Conservation (phyloP, 2,329 filamentous ascomycete genomes). For the Aspergillus puulaauensis region DNA sequence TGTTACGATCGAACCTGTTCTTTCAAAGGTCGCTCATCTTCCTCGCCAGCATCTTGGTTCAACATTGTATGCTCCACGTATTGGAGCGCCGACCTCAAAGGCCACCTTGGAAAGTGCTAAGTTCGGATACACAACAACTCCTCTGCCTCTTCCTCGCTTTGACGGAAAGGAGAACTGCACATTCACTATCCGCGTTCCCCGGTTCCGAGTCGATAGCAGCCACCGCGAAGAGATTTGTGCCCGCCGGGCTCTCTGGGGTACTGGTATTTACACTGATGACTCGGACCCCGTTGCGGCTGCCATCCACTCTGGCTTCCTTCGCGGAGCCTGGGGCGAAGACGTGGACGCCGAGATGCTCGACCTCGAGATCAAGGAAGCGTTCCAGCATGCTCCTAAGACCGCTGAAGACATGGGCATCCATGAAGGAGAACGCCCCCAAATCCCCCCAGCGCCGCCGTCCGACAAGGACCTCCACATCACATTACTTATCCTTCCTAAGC, state of each 20-base stretch:
- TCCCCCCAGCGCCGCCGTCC: constrained; percentile 53
- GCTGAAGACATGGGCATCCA: constrained; percentile 36
- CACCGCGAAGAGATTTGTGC: constrained; percentile 81
- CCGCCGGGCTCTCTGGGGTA: constrained; percentile 83
- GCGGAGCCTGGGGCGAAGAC: constrained; percentile 80
- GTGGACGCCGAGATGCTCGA: constrained; percentile 69
- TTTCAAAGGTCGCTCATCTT: constrained; percentile 68
- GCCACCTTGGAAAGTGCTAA: constrained; percentile 49
- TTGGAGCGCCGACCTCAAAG: constrained; percentile 50
- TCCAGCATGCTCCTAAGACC: constrained; percentile 43
- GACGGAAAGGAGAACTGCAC: constrained; percentile 83
- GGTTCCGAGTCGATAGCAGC: constrained; percentile 68
- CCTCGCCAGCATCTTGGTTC: constrained; percentile 82
- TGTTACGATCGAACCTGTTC: constrained; percentile 67
- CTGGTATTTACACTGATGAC: constrained; percentile 92
- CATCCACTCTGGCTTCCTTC: constrained; percentile 90
- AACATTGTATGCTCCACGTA: constrained; percentile 71
- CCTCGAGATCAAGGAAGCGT: constrained; percentile 50
- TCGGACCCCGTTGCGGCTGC: constrained; percentile 90
- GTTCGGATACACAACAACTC: constrained; percentile 59
- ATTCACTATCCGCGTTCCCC: constrained; percentile 81
- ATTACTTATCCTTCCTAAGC: constrained; percentile 74
- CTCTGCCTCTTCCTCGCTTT: constrained; percentile 73
- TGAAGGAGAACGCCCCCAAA: constrained; percentile 29
- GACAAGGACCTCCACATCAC: constrained; percentile 85